Base-by-base conservation (phyloP, 2,329 filamentous ascomycete species). In the Sclerotinia minor region DNA sequence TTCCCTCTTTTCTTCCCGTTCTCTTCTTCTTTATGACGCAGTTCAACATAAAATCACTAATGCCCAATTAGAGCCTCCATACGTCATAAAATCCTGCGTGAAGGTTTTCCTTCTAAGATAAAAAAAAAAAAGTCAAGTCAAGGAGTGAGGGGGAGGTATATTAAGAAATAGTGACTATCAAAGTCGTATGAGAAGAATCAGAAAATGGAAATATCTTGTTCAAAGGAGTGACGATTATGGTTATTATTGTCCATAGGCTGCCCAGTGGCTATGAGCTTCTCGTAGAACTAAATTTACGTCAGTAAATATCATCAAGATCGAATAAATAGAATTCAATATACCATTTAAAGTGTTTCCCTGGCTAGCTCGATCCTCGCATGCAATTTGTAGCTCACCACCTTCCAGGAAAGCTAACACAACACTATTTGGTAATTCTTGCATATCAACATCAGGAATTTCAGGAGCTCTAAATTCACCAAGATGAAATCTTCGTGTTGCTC, bases 371-470 rank as follows among this genome's bases (percentile, higher is more conserved):
- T 88, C 86, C 77, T 86, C 86, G 71, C 87, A 89, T 29, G 87
- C 87, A 73, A 89, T 79, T 75, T 89, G 87, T 68, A 89, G 78
- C n/a, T 84, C 86, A 3, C 87, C 85, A 53, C 87, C 87, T 63
- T 86, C 85, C 24, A 87, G 73, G 70, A 89, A 84, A 72, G 88
- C 85, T 57, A 89, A 78, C 9, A 86, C 82, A 5, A 89, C 85
- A 75, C 93, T 97, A 80, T 97, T 92, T 2, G 94, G 93, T 64
- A 99, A 83, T 80, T 99, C 95, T 80, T 97, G 91, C 72, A 92
- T 83, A 76, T 98, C 95, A 69, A 96, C 89, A 77, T 98, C 94
- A 0, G 95, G 95, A 21, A 91, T 83, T 73, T 89, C 92, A 0
- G 94, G 94, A 52, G 82, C 80, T 72, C 87, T 86, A 81, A 98